Conservation (phyloP, 2,329 filamentous ascomycete species). For the Fonsecaea pedrosoi region DNA sequence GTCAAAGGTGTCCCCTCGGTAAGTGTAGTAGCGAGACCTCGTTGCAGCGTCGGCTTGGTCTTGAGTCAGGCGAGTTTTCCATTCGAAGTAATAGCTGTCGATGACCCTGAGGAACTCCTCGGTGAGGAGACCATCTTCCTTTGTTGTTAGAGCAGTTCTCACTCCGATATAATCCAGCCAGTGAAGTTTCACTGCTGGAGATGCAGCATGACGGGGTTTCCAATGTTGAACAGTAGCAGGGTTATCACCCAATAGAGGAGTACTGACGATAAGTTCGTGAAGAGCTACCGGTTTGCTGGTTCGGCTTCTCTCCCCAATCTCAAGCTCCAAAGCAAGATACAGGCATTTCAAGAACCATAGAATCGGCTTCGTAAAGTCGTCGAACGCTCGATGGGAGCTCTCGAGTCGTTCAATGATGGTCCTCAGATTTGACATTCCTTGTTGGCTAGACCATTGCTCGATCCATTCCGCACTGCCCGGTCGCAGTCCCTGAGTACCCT, state of each 20-base stretch:
- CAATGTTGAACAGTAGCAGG: slow-evolving; percentile 23
- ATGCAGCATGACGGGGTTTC: slow-evolving; percentile 5
- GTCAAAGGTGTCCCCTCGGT: slow-evolving; percentile 77
- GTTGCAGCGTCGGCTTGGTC: slow-evolving; percentile 78
- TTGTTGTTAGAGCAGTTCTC: slow-evolving; percentile 6
- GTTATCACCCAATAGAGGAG: slow-evolving; percentile 49
- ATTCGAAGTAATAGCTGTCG: slow-evolving; percentile 76
- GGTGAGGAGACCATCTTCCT: background rate
- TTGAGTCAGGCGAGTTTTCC: slow-evolving; percentile 76
- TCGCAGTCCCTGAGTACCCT: background rate
- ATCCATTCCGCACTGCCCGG: slow-evolving; percentile 17
- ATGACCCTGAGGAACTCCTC: slow-evolving; percentile 52
- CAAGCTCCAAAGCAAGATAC: slow-evolving; percentile 63
- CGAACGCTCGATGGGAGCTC: slow-evolving; percentile 76
- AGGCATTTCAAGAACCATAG: slow-evolving; percentile 81
- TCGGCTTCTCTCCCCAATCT: slow-evolving; percentile 33
- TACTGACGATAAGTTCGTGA: slow-evolving; percentile 45
- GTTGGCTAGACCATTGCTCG: slow-evolving; percentile 21
- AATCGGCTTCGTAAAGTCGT: slow-evolving; percentile 80
- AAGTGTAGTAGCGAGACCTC: slow-evolving; percentile 80
- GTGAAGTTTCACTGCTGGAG: slow-evolving; percentile 17
- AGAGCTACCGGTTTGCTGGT: slow-evolving; percentile 38
- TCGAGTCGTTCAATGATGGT: slow-evolving; percentile 74
- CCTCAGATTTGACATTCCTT: slow-evolving; percentile 61
- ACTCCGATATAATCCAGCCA: slow-evolving; percentile 31